phyloP scores from a whole-genome alignment of 2,329 filamentous ascomycete genomes.

The Fusarium equiseti region DNA sequence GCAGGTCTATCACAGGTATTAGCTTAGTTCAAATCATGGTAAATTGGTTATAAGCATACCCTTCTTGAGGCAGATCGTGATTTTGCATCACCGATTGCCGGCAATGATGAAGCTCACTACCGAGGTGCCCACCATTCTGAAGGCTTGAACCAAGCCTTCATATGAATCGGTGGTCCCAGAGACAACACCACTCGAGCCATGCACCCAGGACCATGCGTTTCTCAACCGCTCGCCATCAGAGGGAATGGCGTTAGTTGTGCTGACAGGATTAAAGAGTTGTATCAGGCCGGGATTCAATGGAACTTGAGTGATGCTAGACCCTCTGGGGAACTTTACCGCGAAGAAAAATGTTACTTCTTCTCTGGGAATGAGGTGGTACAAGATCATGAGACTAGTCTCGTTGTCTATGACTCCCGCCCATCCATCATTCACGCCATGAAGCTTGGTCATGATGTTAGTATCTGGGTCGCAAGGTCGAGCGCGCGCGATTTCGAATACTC shows the following conservation, averaged over 20 bases:
- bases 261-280: background rate
- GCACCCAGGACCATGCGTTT: background rate
- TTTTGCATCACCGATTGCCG: background rate
- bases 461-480: background rate
- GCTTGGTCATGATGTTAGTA: background rate
- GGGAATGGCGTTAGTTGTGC: rapidly evolving
- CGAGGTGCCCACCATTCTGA: background rate
- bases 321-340: background rate
- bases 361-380: background rate
- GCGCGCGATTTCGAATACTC: background rate
- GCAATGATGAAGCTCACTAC: background rate
- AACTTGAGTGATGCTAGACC: background rate
- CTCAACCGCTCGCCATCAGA: background rate
- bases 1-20: background rate
- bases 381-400: background rate
- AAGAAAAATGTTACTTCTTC: background rate
- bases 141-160: background rate
- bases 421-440: rapidly evolving
- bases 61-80: background rate
- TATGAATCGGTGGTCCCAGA: background rate
- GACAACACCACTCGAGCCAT: background rate
- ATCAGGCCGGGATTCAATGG: background rate
- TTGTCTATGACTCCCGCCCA: background rate
- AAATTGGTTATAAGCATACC: background rate
- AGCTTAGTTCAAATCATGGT: background rate